phyloP scores from a whole-genome alignment of 257 asterid species.

The Gentiana straminea region DNA sequence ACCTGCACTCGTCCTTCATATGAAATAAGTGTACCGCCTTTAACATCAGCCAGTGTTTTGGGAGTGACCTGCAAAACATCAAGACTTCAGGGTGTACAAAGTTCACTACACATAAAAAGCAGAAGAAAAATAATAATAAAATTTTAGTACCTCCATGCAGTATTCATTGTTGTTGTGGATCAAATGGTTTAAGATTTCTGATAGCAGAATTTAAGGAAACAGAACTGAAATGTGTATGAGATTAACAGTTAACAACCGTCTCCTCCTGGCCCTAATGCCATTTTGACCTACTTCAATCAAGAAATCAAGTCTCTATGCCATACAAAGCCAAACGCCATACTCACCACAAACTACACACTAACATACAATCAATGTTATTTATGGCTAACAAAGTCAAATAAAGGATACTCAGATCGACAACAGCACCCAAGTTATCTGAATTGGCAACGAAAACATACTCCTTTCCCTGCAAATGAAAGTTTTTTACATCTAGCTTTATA shows the following conservation, averaged over 20 bases:
- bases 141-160: conserved; percentile 80
- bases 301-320: neutral
- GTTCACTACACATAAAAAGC: neutral
- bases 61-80: conserved; percentile 73
- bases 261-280: neutral
- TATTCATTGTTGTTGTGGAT: conserved; percentile 73
- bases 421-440: conserved; percentile 93
- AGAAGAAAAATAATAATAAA: neutral
- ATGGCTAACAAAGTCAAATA: neutral
- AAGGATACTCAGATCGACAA: conserved; percentile 96
- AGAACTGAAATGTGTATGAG: neutral
- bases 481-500: neutral
- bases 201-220: conserved; percentile 36
- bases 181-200: conserved; percentile 85
- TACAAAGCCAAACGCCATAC: neutral
- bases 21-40: conserved; percentile 91
- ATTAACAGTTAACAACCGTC: neutral
- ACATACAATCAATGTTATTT: too few species aligned
- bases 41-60: conserved; percentile 93
- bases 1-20: conserved; percentile 96
- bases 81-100: neutral
- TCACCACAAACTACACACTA: too few species aligned
- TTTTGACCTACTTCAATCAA: neutral
- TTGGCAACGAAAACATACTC: conserved; percentile 88
- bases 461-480: conserved; percentile 51